These are phyloP conservation scores for Gentiana dahurica DNA, from an alignment of 257 asterid genomes.

Conservation along the genomic window DNA sequence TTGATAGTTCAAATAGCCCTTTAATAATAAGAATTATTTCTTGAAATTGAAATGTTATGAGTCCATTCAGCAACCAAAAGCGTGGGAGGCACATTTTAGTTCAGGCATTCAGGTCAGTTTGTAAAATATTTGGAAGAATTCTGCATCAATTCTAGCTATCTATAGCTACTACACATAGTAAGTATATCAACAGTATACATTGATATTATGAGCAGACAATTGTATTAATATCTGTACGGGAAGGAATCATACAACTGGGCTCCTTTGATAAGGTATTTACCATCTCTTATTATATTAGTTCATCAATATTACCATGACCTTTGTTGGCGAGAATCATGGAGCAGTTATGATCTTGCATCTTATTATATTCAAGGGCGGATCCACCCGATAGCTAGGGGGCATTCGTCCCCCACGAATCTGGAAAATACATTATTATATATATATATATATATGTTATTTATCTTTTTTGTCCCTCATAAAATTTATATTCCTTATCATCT, in stretches of 20 bases:
- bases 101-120: slow-evolving; percentile 72
- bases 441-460: too few relatives aligned
- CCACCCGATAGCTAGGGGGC: too few relatives aligned
- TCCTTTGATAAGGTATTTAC: slow-evolving; percentile 52
- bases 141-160: not conserved
- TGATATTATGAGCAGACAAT: slow-evolving; percentile 44
- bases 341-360: not conserved
- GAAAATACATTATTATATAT: too few relatives aligned
- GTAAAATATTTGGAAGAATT: not conserved
- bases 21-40: too few relatives aligned
- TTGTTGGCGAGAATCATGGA: too few relatives aligned
- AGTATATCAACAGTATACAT: not conserved
- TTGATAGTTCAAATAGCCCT: too few relatives aligned
- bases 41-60: too few relatives aligned
- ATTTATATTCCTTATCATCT: too few relatives aligned
- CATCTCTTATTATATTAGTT: not conserved
- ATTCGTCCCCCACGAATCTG: too few relatives aligned
- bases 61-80: slow-evolving; percentile 55
- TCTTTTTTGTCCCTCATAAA: too few relatives aligned
- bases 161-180: not conserved
- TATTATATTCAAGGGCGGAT: not conserved
- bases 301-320: too few relatives aligned
- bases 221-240: slow-evolving; percentile 62
- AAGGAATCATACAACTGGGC: slow-evolving; percentile 78
- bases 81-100: slow-evolving; percentile 77